These are phyloP conservation scores for Candida rishiriensis DNA, from an alignment of 805 yeast species.

Conservation along the genomic window DNA sequence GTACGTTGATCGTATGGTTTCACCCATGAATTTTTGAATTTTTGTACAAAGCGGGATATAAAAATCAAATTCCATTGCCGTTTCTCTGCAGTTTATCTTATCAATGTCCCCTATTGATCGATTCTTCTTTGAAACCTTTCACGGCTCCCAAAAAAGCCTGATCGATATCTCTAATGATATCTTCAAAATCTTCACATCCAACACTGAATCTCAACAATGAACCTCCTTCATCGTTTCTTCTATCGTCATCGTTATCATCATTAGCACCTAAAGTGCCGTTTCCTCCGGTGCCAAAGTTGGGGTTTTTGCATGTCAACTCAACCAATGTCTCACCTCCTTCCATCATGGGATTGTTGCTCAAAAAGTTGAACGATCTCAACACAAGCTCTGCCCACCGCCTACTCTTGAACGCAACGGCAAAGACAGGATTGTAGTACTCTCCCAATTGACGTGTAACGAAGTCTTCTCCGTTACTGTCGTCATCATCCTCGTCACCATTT, in stretches of 20 bases:
- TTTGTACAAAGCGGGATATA: too few species aligned
- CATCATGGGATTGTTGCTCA: conserved; percentile 44
- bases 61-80: too few species aligned
- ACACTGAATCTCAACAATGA: conserved; percentile 43
- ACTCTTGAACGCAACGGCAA: conserved; percentile 36
- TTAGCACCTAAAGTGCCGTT: conserved; percentile 1
- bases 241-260: too few species aligned
- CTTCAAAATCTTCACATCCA: conserved; percentile 51
- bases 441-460: conserved; percentile 38
- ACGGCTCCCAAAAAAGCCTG: conserved; percentile 32
- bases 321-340: conserved; percentile 50
- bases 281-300: conserved; percentile 21
- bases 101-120: too few species aligned
- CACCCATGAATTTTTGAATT: too few species aligned
- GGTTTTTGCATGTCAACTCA: conserved; percentile 36
- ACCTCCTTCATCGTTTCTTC: conserved; percentile 6
- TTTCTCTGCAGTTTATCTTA: too few species aligned
- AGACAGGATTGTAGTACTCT: conserved; percentile 43
- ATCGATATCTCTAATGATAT: conserved; percentile 43
- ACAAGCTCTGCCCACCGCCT: conserved; percentile 35
- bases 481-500: neutral
- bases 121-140: neutral
- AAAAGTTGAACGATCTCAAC: conserved; percentile 42
- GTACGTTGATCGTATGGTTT: neutral
- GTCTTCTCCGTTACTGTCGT: conserved; percentile 14